Base-by-base conservation (phyloP, 228 moss, liverwort and hornwort species). In the Sphagnum magellanicum region DNA sequence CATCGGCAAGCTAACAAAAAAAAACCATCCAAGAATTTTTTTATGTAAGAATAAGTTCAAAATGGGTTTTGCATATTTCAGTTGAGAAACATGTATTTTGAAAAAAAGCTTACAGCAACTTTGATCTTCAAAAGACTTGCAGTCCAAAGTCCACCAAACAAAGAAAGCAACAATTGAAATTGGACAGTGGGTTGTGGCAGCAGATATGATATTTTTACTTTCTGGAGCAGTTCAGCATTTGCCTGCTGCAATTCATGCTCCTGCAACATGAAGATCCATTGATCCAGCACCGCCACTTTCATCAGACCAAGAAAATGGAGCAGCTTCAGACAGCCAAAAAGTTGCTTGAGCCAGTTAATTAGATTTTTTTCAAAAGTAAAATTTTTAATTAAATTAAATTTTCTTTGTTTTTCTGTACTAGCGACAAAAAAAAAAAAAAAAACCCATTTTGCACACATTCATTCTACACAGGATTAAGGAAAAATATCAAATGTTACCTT, bases 141-240 rank as follows among this genome's bases (percentile, higher is more conserved):
- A 55, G 9, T 55, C 55, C 5, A 55, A 16, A 49, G 52, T 14
- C 10, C 50, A 16, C 48, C 57, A 49, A 61, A 63, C 60, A 11
- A 55, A 47, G 49, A 4, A 32, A 32, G 32, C 32, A 32, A 32
- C 32, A 32, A 32, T 32, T 32, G 32, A 32, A 32, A 32, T 32
- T 32, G 32, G 32, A 32, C 3, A 32, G 32, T 32, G 32, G 32
- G 32, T 32, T 32, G 32, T 32, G 3, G 32, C 32, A 32, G 32
- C 32, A 32, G 32, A 32, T 32, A 32, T 32, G 3, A 32, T 32
- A 32, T 32, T 32, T 32, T 32, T 32, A 83, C 92, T 88, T 90
- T 84, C 70, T 85, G 88, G 60, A 83, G 94, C 63, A 95, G 79
- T 68, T 90, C 95, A 71, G 90, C 90, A 71, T 95, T 95, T 62